phyloP scores from a whole-genome alignment of 2,329 filamentous ascomycete genomes.

The Nectriaceae sp. region DNA sequence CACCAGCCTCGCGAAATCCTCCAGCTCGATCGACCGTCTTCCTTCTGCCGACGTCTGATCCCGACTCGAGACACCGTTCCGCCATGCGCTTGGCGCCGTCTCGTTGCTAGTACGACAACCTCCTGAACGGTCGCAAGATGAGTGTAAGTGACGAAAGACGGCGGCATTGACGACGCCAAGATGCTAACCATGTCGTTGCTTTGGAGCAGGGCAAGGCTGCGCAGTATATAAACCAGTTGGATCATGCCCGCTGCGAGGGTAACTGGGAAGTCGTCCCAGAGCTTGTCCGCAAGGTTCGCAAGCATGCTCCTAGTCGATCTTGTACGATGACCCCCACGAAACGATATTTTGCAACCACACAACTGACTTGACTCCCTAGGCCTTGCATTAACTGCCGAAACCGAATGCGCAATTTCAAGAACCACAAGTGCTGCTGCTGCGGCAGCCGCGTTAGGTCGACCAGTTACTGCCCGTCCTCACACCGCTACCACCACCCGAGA shows the following conservation, averaged over 20 bases:
- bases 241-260: slow-evolving; percentile 83
- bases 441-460: slow-evolving; percentile 13
- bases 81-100: slow-evolving; percentile 26
- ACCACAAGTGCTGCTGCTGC: slow-evolving; percentile 41
- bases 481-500: slow-evolving; percentile 44
- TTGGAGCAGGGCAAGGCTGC: slow-evolving; percentile 67
- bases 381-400: slow-evolving; percentile 68
- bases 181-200: slow-evolving; percentile 23
- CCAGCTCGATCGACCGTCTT: too few relatives aligned
- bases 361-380: slow-evolving; percentile 46
- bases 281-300: slow-evolving; percentile 87
- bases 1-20: too few relatives aligned
- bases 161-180: slow-evolving; percentile 1
- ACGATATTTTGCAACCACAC: slow-evolving; percentile 1
- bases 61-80: slow-evolving; percentile 5
- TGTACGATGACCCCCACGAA: slow-evolving; percentile 57
- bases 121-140: slow-evolving; percentile 38
- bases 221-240: slow-evolving; percentile 79
- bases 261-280: slow-evolving; percentile 87
- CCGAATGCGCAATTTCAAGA: slow-evolving; percentile 66
- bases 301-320: slow-evolving; percentile 83
- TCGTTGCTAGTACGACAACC: slow-evolving; percentile 26
- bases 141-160: slow-evolving; percentile 33
- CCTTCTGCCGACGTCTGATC: background rate
- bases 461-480: slow-evolving; percentile 38